Evolutionary conservation across 345 rosid genomes (phyloP).

Genomic region (Passiflora organensis): DNA sequence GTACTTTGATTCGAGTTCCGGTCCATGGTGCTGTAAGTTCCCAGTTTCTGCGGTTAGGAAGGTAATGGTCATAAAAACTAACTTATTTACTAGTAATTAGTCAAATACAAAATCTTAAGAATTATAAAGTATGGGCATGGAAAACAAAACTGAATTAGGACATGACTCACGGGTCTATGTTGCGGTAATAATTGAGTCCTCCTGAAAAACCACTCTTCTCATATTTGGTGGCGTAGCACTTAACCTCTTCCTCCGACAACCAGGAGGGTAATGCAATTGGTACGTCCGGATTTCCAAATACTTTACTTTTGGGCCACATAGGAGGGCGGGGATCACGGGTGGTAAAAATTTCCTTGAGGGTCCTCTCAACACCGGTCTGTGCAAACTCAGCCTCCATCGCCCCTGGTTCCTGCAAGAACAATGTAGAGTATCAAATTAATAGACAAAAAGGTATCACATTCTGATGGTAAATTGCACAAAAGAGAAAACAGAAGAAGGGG

Average conservation of each 20-base stretch:
- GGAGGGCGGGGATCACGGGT: constrained; percentile 10
- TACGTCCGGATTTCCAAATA: constrained; percentile 10
- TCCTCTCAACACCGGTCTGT: constrained; percentile 6
- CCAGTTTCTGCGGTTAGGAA: constrained; percentile 21
- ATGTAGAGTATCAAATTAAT: too few species aligned
- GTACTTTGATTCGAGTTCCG: constrained; percentile 17
- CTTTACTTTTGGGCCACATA: constrained; percentile 11
- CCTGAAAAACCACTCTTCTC: constrained; percentile 24
- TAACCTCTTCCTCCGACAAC: constrained; percentile 27
- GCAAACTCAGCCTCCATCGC: constrained; percentile 14
- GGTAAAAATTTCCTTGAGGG: constrained; percentile 1
- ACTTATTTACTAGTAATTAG: neutral
- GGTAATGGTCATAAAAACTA: neutral
- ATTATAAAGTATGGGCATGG: too few species aligned
- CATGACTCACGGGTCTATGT: constrained; percentile 9
- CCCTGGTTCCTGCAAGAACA: constrained; percentile 16
- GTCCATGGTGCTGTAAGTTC: constrained; percentile 28
- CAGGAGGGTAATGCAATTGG: constrained; percentile 21
- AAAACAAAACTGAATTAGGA: too few species aligned
- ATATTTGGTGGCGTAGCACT: constrained; percentile 17
- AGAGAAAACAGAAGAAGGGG: too few species aligned
- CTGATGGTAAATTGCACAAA: too few species aligned
- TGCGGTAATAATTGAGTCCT: constrained; percentile 26
- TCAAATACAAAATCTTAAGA: too few species aligned
- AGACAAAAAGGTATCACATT: neutral